Base-by-base conservation (phyloP, 805 yeast species). In the Blastobotrys attinorum region DNA sequence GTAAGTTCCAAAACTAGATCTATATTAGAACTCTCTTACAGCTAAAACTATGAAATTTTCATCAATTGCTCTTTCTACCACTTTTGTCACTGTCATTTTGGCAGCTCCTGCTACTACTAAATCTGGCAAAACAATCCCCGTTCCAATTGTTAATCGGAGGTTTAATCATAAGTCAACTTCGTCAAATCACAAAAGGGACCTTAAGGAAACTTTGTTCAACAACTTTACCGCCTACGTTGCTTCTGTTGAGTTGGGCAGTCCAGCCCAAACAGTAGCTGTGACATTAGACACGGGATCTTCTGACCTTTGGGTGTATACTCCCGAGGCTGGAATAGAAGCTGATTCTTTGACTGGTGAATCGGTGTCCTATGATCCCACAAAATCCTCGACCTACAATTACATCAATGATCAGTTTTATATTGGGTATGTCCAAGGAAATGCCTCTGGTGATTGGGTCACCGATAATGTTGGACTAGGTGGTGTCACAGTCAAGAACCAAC, bases 231-330 rank as follows among this genome's bases (percentile, higher is more conserved):
- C 22, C 34, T 39, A 40, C 39, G 20, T 21, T 10, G 36, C 45
- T 18, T 32, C 31, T 2, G 10, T 60, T 18, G 43, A 56, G 6
- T 42, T 82, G 13, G 89, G 90, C 3, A 73, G 84, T 0, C 72
- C 78, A 1, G 54, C 67, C 1, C 81, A 80, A 53, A 57, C 64
- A 8, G 65, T 81, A 3, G 65, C 64, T 2, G 76, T 79, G 3
- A 57, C 77, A 34, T 55, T 81, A 13, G 87, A 81, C 55, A 81
- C 87, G 1, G 88, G 87, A 1, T 79, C 86, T 0, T 70, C 81
- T 0, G 86, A 80, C 56, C 57, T 80, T 35, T 79, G 83, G 82
- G 73, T 79, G 20, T 64, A 46, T 38, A 29, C 52, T 4, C 22
- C 17, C 6, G 38, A 39, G 34, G 40, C 37, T 13, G n/a, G n/a